Evolutionary conservation across 768 basidiomycete species (phyloP).

Genomic region (Suillus subalutaceus): DNA sequence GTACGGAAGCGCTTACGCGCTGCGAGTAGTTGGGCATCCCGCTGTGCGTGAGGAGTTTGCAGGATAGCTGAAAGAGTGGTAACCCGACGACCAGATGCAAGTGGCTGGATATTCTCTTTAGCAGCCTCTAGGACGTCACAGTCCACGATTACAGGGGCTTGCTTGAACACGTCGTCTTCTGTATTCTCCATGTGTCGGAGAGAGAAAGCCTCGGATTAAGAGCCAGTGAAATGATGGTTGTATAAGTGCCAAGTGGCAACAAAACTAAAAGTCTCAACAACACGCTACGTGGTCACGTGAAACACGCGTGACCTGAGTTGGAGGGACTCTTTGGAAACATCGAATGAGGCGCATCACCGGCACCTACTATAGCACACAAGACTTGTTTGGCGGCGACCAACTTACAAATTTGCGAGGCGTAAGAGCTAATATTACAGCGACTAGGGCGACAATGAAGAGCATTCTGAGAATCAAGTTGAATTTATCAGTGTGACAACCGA

Average conservation of each 20-base stretch:
- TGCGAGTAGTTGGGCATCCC: conserved; percentile 68
- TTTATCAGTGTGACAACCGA: too few relatives aligned
- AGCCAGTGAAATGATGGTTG: not conserved
- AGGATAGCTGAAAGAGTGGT: conserved; percentile 76
- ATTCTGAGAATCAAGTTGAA: too few relatives aligned
- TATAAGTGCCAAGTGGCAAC: not conserved
- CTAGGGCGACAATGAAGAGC: too few relatives aligned
- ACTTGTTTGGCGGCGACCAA: too few relatives aligned
- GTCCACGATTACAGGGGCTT: conserved; percentile 61
- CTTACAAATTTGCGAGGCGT: too few relatives aligned
- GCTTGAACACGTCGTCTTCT: conserved; percentile 48
- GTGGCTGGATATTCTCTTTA: conserved; percentile 86
- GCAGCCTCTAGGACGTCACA: conserved; percentile 81
- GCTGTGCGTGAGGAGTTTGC: conserved; percentile 74
- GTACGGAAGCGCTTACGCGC: conserved; percentile 69
- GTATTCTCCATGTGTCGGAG: conserved; percentile 20
- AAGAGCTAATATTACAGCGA: too few relatives aligned
- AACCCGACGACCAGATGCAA: conserved; percentile 77
- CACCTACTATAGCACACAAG: too few relatives aligned
- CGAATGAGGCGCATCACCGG: too few relatives aligned
- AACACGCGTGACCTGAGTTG: not conserved
- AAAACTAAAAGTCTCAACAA: conserved; percentile 4
- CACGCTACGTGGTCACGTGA: conserved; percentile 3
- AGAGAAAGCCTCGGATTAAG: conserved; percentile 14
- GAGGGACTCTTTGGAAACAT: too few relatives aligned